Percentiles rank a stretch among this genome's conserved stretches.
phyloP scores from a whole-genome alignment of 2,329 filamentous ascomycete genomes.

The Colletotrichum neosansevieriae region DNA sequence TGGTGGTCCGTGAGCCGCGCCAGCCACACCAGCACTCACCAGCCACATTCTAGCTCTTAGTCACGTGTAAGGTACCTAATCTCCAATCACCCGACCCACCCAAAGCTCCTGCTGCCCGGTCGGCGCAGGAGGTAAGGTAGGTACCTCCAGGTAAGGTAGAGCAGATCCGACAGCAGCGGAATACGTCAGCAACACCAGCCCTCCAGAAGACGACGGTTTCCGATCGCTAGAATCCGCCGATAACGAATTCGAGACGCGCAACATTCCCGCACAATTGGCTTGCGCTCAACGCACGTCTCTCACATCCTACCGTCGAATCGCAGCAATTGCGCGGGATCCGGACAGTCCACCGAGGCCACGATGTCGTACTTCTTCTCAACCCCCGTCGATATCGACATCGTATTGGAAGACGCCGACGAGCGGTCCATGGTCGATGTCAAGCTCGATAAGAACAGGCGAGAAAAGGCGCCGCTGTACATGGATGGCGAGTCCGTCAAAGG shows the following conservation, averaged over 20 bases:
- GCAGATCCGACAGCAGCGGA: conserved; percentile 4
- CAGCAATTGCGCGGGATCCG: conserved; percentile 25
- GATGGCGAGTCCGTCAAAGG: conserved; percentile 99
- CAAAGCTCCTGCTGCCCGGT: conserved; percentile 30
- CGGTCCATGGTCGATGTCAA: conserved; percentile 97
- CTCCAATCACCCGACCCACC: conserved; percentile 4
- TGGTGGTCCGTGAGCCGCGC: background rate
- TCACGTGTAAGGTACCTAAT: conserved; percentile 17
- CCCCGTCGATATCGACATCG: conserved; percentile 98
- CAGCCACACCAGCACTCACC: conserved; percentile 6
- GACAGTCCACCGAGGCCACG: conserved; percentile 43
- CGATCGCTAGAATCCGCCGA: conserved; percentile 1
- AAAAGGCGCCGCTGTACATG: conserved; percentile 97
- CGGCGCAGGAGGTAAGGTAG: background rate
- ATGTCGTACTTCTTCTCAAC: conserved; percentile 99
- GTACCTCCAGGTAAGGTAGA: background rate
- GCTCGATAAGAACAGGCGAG: conserved; percentile 96
- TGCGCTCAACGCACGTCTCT: background rate
- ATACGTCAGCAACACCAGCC: conserved; percentile 35
- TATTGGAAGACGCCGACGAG: conserved; percentile 94
- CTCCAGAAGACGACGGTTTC: conserved; percentile 3
- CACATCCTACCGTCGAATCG: background rate
- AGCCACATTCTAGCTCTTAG: background rate
- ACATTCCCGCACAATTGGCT: conserved; percentile 2
- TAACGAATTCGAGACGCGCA: background rate